Base-by-base conservation (phyloP, 768 basidiomycete species). In the Leucosporidium yakuticum region DNA sequence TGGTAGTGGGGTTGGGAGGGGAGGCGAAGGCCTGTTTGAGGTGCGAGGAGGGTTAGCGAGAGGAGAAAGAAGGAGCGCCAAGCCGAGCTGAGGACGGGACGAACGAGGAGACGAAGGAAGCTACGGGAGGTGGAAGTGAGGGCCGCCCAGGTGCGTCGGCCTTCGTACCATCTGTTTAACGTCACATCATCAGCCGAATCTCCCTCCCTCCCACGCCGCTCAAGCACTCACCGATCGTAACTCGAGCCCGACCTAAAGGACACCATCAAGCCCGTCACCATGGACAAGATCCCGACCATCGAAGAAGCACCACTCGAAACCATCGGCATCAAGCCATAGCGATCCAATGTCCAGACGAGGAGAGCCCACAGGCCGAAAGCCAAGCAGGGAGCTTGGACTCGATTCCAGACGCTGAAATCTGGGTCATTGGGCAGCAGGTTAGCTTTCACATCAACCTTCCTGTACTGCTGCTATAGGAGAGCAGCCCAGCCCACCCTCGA, bases 111-210 rank as follows among this genome's bases (percentile, higher is more conserved):
- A 19, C 70, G 70, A 25, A 71, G 59, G 54, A 68, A 36, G 53
- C 57, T 71, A 25, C 70, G 67, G 8, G 70, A 65, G 2, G 67
- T 71, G 5, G 53, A 25, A 39, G 65, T 64, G 23, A 71, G 36
- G 47, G 57, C 25, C 0, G 67, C 67, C 70, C 70, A 71, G 9
- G 64, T 68, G 0, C 70, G 60, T 1, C 70, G 64, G 12, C 70
- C 70, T 36, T 71, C 70, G 59, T 68, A 71, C 70, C 70, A 71
- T 8, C 69, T 63, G 62, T 17, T 12, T 17, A 19, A 23, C 50
- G 17, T 51, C 50, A n/a, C 6, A 9, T 23, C 7, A 8, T 27
- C 25, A 23, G 50, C 25, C 19, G 5, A n/a, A 8, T 8, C 21
- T 4, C 50, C 14, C 23, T 5, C 21, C 8, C 50, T n/a, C 14